These are phyloP conservation scores for Echites panduratus DNA, from an alignment of 257 asterid species.

Conservation along the genomic window DNA sequence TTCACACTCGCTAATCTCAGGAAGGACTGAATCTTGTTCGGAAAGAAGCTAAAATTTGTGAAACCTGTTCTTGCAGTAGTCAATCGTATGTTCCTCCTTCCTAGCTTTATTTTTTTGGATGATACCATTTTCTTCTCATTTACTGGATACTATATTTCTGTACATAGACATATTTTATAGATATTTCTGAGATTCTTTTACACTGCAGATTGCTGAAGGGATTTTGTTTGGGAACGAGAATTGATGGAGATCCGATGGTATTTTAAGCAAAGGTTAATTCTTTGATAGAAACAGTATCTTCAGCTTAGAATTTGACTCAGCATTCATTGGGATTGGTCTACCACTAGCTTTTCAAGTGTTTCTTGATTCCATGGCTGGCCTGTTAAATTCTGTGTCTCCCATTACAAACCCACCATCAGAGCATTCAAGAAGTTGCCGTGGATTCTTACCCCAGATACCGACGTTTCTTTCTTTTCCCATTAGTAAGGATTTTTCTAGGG, in stretches of 20 bases:
- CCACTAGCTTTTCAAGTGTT: background rate
- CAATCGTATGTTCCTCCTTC: background rate
- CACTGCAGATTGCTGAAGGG: background rate
- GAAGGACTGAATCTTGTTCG: background rate
- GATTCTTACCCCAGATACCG: conserved; percentile 33
- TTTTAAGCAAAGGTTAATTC: background rate
- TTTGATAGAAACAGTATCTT: conserved; percentile 2
- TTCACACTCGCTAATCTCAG: background rate
- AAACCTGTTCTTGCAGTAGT: background rate
- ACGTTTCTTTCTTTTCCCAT: conserved; percentile 39
- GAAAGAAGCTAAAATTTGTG: background rate
- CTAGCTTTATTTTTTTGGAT: background rate
- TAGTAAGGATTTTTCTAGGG: conserved; percentile 32
- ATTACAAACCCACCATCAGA: conserved; percentile 45
- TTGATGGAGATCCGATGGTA: background rate
- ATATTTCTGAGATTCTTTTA: background rate
- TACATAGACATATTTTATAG: background rate
- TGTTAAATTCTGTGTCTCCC: conserved; percentile 54
- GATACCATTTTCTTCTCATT: background rate
- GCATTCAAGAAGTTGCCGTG: conserved; percentile 25
- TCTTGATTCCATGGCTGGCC: conserved; percentile 41
- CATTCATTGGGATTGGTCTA: background rate
- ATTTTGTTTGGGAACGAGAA: background rate
- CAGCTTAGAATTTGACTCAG: background rate
- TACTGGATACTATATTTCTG: background rate